Evolutionary conservation across 768 basidiomycete genomes (phyloP).

Genomic region (Favolaschia claudopus): DNA sequence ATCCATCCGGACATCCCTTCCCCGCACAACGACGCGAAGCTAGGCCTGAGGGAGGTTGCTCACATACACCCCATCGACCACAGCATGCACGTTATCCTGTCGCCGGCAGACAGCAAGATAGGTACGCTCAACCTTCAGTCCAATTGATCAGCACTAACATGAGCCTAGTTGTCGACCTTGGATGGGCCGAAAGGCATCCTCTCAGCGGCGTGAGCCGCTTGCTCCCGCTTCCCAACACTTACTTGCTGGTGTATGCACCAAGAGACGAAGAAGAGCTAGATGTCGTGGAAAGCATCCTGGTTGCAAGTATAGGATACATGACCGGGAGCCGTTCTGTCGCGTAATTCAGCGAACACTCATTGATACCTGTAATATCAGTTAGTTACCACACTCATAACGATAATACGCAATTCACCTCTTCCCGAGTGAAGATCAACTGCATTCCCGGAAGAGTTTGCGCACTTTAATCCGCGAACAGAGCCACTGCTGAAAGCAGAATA

Average conservation of each 20-base stretch:
- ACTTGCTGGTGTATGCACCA: constrained; percentile 38
- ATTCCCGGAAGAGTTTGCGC: no score
- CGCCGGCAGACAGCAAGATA: constrained; percentile 36
- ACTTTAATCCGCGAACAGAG: no score
- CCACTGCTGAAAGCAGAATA: no score
- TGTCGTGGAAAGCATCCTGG: constrained; percentile 32
- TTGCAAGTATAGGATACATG: constrained; percentile 33
- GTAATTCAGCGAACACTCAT: no score
- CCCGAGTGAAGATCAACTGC: no score
- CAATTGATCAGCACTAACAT: not conserved
- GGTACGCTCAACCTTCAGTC: constrained; percentile 26
- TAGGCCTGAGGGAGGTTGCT: constrained; percentile 29
- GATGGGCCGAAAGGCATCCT: constrained; percentile 39
- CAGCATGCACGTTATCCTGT: constrained; percentile 32
- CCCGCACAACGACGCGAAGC: constrained; percentile 28
- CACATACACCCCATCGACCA: constrained; percentile 34
- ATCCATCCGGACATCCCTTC: constrained; percentile 23
- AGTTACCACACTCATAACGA: no score
- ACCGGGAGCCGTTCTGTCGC: constrained; percentile 25
- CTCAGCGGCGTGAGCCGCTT: constrained; percentile 23
- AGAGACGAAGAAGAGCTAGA: constrained; percentile 34
- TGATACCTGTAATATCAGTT: no score
- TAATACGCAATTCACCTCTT: no score
- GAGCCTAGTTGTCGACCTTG: constrained; percentile 30
- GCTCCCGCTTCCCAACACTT: constrained; percentile 29